Evolutionary conservation across 164 flowering plant genomes (phyloP).

Genomic region (Aristolochia fimbriata): DNA sequence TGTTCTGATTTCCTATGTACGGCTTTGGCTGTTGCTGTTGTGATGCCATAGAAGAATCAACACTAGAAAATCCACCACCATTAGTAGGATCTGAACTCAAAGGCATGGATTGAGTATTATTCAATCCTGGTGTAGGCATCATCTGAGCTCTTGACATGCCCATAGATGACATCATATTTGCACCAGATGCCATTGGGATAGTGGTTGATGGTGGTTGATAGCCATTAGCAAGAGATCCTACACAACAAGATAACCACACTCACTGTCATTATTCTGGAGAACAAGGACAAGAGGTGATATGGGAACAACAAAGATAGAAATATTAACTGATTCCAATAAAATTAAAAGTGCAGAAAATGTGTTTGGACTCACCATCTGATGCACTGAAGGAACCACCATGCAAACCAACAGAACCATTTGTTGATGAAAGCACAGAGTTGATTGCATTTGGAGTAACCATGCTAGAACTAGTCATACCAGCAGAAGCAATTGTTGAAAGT

Average conservation of each 20-base stretch:
- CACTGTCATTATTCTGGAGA: background rate
- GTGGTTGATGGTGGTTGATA: conserved; percentile 56
- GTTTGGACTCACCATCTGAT: conserved; percentile 43
- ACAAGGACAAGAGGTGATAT: background rate
- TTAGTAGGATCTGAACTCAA: conserved; percentile 48
- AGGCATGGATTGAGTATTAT: conserved; percentile 33
- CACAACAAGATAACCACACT: conserved; percentile 10
- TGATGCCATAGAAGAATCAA: conserved; percentile 49
- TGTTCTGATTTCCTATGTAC: conserved; percentile 59
- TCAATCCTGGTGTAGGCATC: conserved; percentile 96
- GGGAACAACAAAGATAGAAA: background rate
- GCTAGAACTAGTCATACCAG: conserved; percentile 31
- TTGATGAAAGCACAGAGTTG: conserved; percentile 40
- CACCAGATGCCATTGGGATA: conserved; percentile 40
- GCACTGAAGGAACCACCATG: conserved; percentile 41
- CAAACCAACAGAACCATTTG: conserved; percentile 30
- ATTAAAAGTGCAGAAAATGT: background rate
- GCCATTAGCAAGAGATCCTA: conserved; percentile 66
- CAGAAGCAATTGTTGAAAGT: conserved; percentile 37
- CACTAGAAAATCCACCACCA: conserved; percentile 46
- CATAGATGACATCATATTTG: conserved; percentile 42
- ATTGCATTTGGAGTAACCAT: conserved; percentile 28
- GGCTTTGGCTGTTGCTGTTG: conserved; percentile 59
- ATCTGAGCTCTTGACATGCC: conserved; percentile 67
- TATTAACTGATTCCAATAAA: background rate